Base-by-base conservation (phyloP, 177 flowering plant genomes). In the Tripterygium wilfordii region DNA sequence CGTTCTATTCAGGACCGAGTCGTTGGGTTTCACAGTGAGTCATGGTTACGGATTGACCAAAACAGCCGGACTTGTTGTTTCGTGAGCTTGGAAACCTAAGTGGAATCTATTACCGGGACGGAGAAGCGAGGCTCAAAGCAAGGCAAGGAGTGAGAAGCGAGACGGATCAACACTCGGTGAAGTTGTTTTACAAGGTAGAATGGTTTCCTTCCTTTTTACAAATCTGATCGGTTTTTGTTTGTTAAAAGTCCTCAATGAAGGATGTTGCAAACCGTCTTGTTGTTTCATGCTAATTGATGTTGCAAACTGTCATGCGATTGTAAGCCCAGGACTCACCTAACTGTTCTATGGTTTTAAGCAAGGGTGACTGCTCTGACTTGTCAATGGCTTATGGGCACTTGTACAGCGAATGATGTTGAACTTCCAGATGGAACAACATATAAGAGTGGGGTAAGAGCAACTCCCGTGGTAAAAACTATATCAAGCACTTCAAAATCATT, bases 361-460 rank as follows among this genome's bases (percentile, higher is more conserved):
- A 82, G 89, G 66, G 96, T 79, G 68, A 90, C 96, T 50, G 87
- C 78, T 48, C 19, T 82, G 26, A 69, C 96, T 50, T 90, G 97
- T 54, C 89, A 79, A 63, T 90, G 97, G 94, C 79, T 90, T 13
- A 87, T 90, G 96, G 97, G 96, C 13, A 54, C 66, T 0, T 87
- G 94, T 71, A 53, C 58, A 0, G 79, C 84, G n/a, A 84, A 84
- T 59, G 65, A 79, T 16, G 69, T 90, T 13, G 74, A 84, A 45
- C 79, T 82, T 49, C 77, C 81, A 16, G 68, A 84, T 66, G 97
- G 96, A 43, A 65, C 82, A 3, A 68, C 87, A 9, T 76, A 75
- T 58, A 44, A 35, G 2, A 87, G 85, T 48, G 97, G 94, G 79
- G 96, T 90, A 72, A 42, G n/a, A n/a, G n/a, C n/a, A n/a, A n/a